Base-by-base conservation (phyloP, 2,329 filamentous ascomycete species). In the Ceratocystis eucalypticola region DNA sequence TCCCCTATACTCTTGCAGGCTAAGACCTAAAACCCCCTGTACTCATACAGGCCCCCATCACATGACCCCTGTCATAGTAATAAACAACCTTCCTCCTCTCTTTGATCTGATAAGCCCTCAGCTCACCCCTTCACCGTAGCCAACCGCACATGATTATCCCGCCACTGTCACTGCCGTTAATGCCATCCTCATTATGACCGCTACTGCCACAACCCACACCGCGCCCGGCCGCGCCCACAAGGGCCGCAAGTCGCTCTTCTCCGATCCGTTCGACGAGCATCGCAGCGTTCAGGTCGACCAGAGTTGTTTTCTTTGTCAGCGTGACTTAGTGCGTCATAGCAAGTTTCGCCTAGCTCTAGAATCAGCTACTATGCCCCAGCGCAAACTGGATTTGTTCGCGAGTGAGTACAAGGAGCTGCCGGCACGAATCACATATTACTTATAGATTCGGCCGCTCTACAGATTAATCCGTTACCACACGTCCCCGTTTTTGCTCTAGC, bases 281-380 rank as follows among this genome's bases (percentile, higher is more conserved):
- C 57, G 66, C 30, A 65, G 62, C 33, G 66, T 67, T 12, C 66
- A 67, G 50, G 62, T 67, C 61, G 66, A 67, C 41, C 66, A 67
- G 50, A 62, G 62, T n/a, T 67, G 66, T 33, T 67, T 67, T 33
- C 46, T 67, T 4, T 67, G 66, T 30, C 66, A 67, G 53, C 57
- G 63, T 7, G 66, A 67, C 41, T 33, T 67, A 3, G 57, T 65
- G 28, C 66, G 63, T 28, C 57, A 65, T 15, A 37, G 64, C 10
- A 59, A 64, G 30, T 67, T 67, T 25, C 66, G 66, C 25, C 63
- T 67, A 2, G 66, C 48, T 7, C 57, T 67, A 8, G 66, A 67
- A 46, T 64, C 63, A 5, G 41, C 41, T 2, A 37, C 45, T 5
- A 65, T 64, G 66, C 48, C 57, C 15, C 22, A 50, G 30, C 61